Evolutionary conservation across 805 yeast species (phyloP).

Genomic region (Candida corydali): DNA sequence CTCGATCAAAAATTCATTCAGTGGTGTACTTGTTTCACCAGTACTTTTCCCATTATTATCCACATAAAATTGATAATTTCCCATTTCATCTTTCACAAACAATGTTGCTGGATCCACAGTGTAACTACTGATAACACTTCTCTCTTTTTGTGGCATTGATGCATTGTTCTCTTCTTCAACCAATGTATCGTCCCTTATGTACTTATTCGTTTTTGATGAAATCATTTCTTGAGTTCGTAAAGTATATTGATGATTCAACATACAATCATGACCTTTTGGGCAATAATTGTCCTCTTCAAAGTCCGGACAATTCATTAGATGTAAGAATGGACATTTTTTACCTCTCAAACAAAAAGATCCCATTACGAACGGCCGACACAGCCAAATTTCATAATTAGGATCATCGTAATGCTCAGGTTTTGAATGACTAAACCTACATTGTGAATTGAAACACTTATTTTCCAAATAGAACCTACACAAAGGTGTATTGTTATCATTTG

Average conservation of each 20-base stretch:
- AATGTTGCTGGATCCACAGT: constrained; percentile 27
- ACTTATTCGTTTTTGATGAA: constrained; percentile 13
- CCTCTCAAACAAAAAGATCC: constrained; percentile 71
- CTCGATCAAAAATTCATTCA: constrained; percentile 8
- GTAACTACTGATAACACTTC: constrained; percentile 25
- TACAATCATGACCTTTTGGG: constrained; percentile 47
- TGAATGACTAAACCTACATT: constrained; percentile 49
- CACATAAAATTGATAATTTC: constrained; percentile 22
- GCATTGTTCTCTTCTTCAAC: constrained; percentile 1
- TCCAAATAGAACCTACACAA: constrained; percentile 25
- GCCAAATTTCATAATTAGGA: constrained; percentile 34
- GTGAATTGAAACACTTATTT: constrained; percentile 32
- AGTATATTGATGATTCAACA: constrained; percentile 44
- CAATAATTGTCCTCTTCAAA: constrained; percentile 59
- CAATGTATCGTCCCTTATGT: constrained; percentile 12
- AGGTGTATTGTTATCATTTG: constrained; percentile 55
- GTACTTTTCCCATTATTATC: constrained; percentile 12
- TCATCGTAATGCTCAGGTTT: constrained; percentile 47
- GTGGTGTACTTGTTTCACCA: background rate
- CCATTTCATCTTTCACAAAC: constrained; percentile 15
- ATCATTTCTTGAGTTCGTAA: constrained; percentile 23
- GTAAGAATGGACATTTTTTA: constrained; percentile 50
- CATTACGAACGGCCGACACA: constrained; percentile 65
- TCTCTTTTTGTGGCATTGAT: background rate
- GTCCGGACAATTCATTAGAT: constrained; percentile 67